Percentiles rank a stretch among this genome's conserved stretches.
These are phyloP conservation scores for Cryphonectria radicalis DNA, from an alignment of 2,329 filamentous ascomycete genomes.

Conservation along the genomic window DNA sequence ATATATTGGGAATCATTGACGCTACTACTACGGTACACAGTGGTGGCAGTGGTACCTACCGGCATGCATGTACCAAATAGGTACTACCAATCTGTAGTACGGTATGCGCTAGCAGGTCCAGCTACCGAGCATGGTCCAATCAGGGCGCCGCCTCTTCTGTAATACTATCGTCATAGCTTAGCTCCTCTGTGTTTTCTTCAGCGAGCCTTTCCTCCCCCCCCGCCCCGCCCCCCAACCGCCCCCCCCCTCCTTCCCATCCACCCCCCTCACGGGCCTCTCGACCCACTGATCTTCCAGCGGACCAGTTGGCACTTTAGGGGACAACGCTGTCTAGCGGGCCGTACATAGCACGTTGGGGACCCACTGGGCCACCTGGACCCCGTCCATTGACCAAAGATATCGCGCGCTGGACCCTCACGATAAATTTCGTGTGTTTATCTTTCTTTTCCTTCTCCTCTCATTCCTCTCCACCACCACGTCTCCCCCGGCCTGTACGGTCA, in stretches of 20 bases:
- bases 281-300: constrained; percentile 3
- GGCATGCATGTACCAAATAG: not conserved
- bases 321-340: constrained; percentile 1
- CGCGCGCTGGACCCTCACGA: constrained; percentile 6
- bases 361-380: constrained; percentile 6
- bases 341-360: not conserved
- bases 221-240: too few relatives aligned
- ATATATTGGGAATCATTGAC: not conserved
- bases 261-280: not conserved
- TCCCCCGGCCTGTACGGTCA: constrained; percentile 2
- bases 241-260: not conserved
- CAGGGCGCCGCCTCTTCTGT: not conserved
- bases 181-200: not conserved
- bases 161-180: constrained; percentile 9
- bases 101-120: not conserved
- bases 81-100: not conserved
- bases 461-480: not conserved
- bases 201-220: not conserved
- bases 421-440: constrained; percentile 6
- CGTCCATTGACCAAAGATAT: constrained; percentile 7
- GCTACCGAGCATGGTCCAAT: not conserved
- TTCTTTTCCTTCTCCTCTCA: not conserved
- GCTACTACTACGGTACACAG: not conserved
- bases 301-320: not conserved
- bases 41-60: not conserved